Conservation (phyloP, 495 filamentous ascomycete species). For the Penicillium egyptiacum region DNA sequence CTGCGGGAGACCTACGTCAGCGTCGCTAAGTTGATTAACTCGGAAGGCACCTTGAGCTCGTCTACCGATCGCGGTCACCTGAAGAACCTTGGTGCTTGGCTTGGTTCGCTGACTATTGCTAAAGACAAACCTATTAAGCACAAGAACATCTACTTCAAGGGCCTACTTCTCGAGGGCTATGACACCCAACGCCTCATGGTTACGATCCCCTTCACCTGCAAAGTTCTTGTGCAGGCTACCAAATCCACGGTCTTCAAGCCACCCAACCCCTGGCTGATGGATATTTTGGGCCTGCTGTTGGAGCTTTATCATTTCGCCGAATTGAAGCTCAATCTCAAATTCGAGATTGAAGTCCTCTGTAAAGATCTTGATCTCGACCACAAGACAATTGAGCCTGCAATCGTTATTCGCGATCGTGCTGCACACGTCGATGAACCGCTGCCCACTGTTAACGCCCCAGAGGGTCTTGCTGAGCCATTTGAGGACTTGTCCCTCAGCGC, state of each 20-base stretch:
- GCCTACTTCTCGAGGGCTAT: constrained; percentile 87
- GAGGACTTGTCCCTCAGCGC: constrained; percentile 74
- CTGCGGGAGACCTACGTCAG: constrained; percentile 91
- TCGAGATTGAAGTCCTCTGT: constrained; percentile 96
- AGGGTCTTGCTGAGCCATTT: constrained; percentile 72
- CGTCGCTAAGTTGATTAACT: constrained; percentile 80
- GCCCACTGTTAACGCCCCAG: constrained; percentile 56
- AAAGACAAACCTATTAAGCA: constrained; percentile 95
- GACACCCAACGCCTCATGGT: constrained; percentile 86
- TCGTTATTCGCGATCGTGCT: constrained; percentile 72
- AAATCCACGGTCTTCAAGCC: constrained; percentile 87
- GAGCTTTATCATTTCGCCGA: constrained; percentile 93
- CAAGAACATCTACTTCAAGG: constrained; percentile 95
- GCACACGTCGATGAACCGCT: constrained; percentile 58
- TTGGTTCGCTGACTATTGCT: constrained; percentile 90
- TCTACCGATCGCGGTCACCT: constrained; percentile 79
- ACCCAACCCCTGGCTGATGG: constrained; percentile 97
- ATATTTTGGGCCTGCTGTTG: constrained; percentile 80
- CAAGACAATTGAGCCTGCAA: constrained; percentile 80
- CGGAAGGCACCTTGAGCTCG: constrained; percentile 76
- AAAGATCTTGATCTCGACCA: constrained; percentile 86
- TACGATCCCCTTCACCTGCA: constrained; percentile 95
- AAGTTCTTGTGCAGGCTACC: constrained; percentile 80
- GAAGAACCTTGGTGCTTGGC: constrained; percentile 89
- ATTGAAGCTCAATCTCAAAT: constrained; percentile 91